Evolutionary conservation across 257 asterid species (phyloP), one percentile per base, ranked within the genome.

Genomic region (Orobanche coerulescens): DNA sequence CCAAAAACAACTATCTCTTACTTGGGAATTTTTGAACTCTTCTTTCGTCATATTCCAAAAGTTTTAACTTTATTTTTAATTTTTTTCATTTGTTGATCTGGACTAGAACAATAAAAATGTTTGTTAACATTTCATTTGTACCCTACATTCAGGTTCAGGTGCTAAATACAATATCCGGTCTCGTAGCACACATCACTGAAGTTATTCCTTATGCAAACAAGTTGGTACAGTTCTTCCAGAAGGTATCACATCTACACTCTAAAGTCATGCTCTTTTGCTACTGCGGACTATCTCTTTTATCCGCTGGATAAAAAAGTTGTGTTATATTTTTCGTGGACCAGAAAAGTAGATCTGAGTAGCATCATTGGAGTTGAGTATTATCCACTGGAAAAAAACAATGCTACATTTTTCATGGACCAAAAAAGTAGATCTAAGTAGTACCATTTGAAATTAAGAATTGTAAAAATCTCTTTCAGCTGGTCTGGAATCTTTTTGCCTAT

Each of bases 131-230:
- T 63, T 58, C 15, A 57, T 69, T 59, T 65, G 15, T 47, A 67
- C 64, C 52, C 51, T 34, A 65, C 34, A 7, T 77, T 66, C 92
- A 93, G 99, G 99, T 93, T 81, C 97, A 89, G 81, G 92, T 86
- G 62, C 71, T 93, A 52, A 93, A 93, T 76, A 84, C 97, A 0
- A 80, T 93, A 48, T 82, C 99, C 76, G 70, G 73, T 74, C 95
- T 93, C 69, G 81, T 93, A 66, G 90, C 90, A 68, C 88, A 73
- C 64, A 74, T 79, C 62, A 74, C 82, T 69, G 95, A 82, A 69
- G 79, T 93, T 62, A 67, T 69, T 65, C 97, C 95, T 23, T 82
- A 84, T 65, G 95, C 94, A 61, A 74, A 83, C 71, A 92, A 81
- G 82, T 71, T 92, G 84, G 76, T 84, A 77, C 82, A 78, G 64